Evolutionary conservation across 208 protist genomes (phyloP).

Genomic region (Sergeia podlipaevii): DNA sequence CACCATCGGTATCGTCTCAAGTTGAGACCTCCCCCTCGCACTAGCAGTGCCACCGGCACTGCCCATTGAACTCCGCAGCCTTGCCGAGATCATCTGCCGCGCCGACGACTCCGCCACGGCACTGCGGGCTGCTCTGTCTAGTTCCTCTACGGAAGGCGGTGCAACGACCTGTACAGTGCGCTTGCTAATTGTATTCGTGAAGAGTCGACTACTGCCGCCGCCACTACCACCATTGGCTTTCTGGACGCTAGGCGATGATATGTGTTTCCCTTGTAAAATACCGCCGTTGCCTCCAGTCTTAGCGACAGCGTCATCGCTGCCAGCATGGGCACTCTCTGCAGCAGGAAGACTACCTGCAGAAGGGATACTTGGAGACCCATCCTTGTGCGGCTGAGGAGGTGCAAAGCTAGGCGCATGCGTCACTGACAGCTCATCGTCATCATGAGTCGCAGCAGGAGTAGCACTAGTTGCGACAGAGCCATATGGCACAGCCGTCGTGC

Average conservation of each 20-base stretch:
- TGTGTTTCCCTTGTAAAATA: too few species aligned
- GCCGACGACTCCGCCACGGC: constrained; percentile 1
- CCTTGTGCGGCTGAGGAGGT: too few species aligned
- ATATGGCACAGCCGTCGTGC: not conserved
- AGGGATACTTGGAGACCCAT: not conserved
- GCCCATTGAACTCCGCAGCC: not conserved
- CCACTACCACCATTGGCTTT: not conserved
- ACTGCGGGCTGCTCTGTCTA: not conserved
- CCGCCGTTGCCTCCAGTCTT: too few species aligned
- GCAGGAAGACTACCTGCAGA: not conserved
- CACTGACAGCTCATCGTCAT: too few species aligned
- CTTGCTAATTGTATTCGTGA: not conserved
- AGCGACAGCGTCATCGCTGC: too few species aligned
- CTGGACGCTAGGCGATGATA: not conserved
- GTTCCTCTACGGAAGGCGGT: not conserved
- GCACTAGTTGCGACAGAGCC: not conserved
- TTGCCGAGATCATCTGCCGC: not conserved
- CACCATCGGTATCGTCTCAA: too few species aligned
- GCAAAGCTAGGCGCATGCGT: too few species aligned
- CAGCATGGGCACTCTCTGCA: not conserved
- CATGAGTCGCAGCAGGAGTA: not conserved
- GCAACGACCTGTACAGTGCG: not conserved
- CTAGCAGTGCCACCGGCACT: not conserved
- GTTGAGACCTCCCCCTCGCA: too few species aligned
- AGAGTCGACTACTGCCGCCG: not conserved